Conservation (phyloP, 1,139 yeast genomes). For the Protomyces inouyei region DNA sequence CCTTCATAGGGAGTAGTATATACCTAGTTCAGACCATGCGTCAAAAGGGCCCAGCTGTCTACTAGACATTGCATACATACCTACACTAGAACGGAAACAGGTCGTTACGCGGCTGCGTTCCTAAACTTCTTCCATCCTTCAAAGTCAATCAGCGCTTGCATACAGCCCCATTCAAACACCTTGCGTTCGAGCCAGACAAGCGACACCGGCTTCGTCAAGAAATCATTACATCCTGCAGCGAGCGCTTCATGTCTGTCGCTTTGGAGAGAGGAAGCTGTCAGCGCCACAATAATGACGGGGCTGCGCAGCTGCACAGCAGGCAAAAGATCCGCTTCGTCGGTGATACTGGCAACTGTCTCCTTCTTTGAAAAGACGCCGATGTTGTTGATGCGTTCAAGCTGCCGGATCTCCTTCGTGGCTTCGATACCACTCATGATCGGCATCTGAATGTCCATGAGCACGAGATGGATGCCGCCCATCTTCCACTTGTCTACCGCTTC, state of each 20-base stretch:
- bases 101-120: constrained; percentile 42
- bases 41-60: too few relatives aligned
- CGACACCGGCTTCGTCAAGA: constrained; percentile 93
- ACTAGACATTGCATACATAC: too few relatives aligned
- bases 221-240: constrained; percentile 96
- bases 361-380: constrained; percentile 69
- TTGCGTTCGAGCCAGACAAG: constrained; percentile 90
- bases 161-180: constrained; percentile 68
- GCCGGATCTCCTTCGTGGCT: constrained; percentile 82
- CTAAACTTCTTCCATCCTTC: constrained; percentile 83
- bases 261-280: constrained; percentile 87
- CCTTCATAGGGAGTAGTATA: too few relatives aligned
- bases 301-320: constrained; percentile 63
- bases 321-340: constrained; percentile 46
- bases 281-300: constrained; percentile 92
- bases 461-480: constrained; percentile 84
- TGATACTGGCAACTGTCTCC: constrained; percentile 29
- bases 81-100: too few relatives aligned
- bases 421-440: constrained; percentile 93
- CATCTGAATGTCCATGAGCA: constrained; percentile 89
- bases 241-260: constrained; percentile 85
- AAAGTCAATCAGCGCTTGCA: constrained; percentile 95
- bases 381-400: constrained; percentile 70
- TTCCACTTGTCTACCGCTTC: constrained; percentile 93
- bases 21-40: too few relatives aligned